Evolutionary conservation across 169 alveolate species (phyloP).

Genomic region (Perkinsus olseni): DNA sequence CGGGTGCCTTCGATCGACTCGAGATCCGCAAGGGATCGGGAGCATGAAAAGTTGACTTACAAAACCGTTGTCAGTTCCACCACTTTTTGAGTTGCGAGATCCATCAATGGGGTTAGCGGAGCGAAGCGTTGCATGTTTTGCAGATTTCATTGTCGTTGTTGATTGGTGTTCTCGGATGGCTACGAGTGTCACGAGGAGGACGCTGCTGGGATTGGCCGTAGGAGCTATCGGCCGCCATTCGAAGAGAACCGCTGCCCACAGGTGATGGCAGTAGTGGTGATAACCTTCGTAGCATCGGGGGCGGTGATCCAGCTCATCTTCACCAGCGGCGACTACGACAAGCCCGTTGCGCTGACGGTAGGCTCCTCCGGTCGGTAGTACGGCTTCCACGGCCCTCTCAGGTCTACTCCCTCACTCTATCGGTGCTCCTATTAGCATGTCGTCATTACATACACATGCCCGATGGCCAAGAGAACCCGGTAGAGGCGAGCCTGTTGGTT

Average conservation of each 20-base stretch:
- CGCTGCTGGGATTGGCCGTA: not conserved
- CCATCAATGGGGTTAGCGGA: no score
- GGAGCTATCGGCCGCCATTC: not conserved
- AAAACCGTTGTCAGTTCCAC: no score
- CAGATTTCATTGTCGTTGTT: not conserved
- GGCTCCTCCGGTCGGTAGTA: not conserved
- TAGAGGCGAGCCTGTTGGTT: not conserved
- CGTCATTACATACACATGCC: not conserved
- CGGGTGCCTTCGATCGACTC: no score
- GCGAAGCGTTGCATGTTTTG: no score
- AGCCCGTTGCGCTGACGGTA: not conserved
- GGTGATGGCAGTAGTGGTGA: not conserved
- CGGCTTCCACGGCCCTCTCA: not conserved
- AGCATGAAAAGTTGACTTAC: no score
- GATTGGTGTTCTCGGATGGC: not conserved
- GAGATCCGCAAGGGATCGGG: no score
- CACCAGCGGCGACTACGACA: not conserved
- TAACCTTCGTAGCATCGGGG: not conserved
- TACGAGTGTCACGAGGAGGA: not conserved
- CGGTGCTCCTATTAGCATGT: not conserved
- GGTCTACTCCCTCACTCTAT: not conserved
- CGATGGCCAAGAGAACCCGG: not conserved
- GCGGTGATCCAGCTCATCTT: not conserved
- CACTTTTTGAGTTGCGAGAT: no score
- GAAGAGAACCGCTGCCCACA: not conserved